These are phyloP conservation scores for Fusarium poae DNA, from an alignment of 2,329 filamentous ascomycete genomes.

Conservation along the genomic window DNA sequence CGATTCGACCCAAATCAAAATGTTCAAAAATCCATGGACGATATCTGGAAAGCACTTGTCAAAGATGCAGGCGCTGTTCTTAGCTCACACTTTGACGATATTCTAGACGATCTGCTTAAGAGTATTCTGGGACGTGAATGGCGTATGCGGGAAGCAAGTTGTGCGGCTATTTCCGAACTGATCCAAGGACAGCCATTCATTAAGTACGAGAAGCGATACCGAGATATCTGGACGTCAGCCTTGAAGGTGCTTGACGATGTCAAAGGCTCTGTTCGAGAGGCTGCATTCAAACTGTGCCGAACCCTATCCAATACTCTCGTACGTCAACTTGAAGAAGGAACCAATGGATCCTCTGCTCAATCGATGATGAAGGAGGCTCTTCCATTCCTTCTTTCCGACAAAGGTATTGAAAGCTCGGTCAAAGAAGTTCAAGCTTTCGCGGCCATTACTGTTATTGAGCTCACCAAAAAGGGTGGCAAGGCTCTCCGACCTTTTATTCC, in stretches of 20 bases:
- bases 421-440: conserved; percentile 89
- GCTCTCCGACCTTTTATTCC: conserved; percentile 84
- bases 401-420: conserved; percentile 88
- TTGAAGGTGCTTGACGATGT: conserved; percentile 97
- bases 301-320: conserved; percentile 87
- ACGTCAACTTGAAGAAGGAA: conserved; percentile 84
- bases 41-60: conserved; percentile 97
- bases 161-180: conserved; percentile 88
- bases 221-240: conserved; percentile 85
- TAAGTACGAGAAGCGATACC: conserved; percentile 86
- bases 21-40: conserved; percentile 94
- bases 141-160: conserved; percentile 92
- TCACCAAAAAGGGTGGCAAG: conserved; percentile 89
- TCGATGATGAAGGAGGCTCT: conserved; percentile 88
- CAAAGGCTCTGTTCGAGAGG: conserved; percentile 86
- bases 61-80: conserved; percentile 85
- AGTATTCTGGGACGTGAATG: conserved; percentile 93
- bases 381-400: conserved; percentile 89
- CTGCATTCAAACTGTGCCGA: conserved; percentile 85
- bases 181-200: conserved; percentile 82
- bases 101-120: conserved; percentile 87
- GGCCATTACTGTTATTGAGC: conserved; percentile 84
- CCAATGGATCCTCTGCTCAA: conserved; percentile 75
- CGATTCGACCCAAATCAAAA: conserved; percentile 95
- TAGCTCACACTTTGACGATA: conserved; percentile 85